Conservation (phyloP, 768 basidiomycete species). For the Russula dissimulans region DNA sequence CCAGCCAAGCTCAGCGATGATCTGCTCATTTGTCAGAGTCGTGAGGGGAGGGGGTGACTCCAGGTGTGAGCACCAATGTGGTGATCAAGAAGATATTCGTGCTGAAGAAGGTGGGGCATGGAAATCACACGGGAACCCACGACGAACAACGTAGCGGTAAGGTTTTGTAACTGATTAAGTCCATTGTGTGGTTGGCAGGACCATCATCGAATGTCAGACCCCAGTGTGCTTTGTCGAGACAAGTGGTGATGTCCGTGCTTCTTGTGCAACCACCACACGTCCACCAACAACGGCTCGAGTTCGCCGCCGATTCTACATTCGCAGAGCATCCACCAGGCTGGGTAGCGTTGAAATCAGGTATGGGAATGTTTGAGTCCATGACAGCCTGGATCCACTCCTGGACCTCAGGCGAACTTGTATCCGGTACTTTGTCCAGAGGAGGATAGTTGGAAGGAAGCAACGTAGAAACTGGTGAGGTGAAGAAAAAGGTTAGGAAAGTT, state of each 20-base stretch:
- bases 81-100: slow-evolving; percentile 69
- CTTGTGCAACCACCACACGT: slow-evolving; percentile 66
- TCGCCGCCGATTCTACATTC: slow-evolving; percentile 41
- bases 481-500: neutral
- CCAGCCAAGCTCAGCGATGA: slow-evolving; percentile 88
- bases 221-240: slow-evolving; percentile 55
- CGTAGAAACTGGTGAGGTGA: neutral
- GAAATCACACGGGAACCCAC: slow-evolving; percentile 76
- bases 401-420: slow-evolving; percentile 53
- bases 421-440: slow-evolving; percentile 50
- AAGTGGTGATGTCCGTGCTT: slow-evolving; percentile 60
- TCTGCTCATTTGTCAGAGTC: slow-evolving; percentile 64
- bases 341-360: slow-evolving; percentile 47
- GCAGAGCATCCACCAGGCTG: slow-evolving; percentile 41
- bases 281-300: slow-evolving; percentile 65
- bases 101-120: slow-evolving; percentile 58
- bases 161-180: slow-evolving; percentile 53
- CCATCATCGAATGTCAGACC: slow-evolving; percentile 69
- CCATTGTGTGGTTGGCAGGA: slow-evolving; percentile 67
- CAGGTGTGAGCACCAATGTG: slow-evolving; percentile 68
- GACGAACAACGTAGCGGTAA: slow-evolving; percentile 81
- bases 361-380: slow-evolving; percentile 40
- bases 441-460: slow-evolving; percentile 41
- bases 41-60: slow-evolving; percentile 67
- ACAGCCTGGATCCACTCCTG: slow-evolving; percentile 66